A percentile compares a stretch with the other conserved stretches of the same genome.
These are phyloP conservation scores for Teunomyces funiuensis DNA, from an alignment of 805 yeast genomes.

Conservation along the genomic window DNA sequence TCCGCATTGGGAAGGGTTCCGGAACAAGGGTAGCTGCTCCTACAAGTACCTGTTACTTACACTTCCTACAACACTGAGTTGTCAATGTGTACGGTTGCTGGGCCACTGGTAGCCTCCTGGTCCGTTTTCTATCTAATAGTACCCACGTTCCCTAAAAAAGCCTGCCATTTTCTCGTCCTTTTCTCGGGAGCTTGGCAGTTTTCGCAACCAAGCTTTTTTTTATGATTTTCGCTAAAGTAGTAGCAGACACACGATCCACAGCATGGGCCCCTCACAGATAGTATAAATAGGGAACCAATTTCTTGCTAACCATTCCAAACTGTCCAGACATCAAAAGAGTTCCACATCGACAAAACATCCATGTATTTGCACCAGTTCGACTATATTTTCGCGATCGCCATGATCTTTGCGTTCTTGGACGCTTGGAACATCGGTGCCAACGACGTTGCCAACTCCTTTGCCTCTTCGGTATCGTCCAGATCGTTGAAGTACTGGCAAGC, in stretches of 20 bases:
- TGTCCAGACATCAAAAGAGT: too few relatives aligned
- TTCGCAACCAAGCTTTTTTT: constrained; percentile 6
- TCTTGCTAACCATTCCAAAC: too few relatives aligned
- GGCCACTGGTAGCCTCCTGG: not conserved
- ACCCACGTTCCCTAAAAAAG: constrained; percentile 4
- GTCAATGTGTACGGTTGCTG: not conserved
- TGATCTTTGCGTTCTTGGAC: constrained; percentile 72
- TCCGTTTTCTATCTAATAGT: not conserved
- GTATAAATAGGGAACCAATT: constrained; percentile 2
- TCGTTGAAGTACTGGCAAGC: constrained; percentile 74
- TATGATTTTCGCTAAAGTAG: not conserved
- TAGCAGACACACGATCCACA: not conserved
- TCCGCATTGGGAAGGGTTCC: not conserved
- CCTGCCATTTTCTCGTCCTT: constrained; percentile 4
- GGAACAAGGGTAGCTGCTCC: too few relatives aligned
- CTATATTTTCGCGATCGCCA: constrained; percentile 66
- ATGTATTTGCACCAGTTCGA: constrained; percentile 57
- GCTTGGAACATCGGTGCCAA: constrained; percentile 83
- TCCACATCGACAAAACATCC: too few relatives aligned
- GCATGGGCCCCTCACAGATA: not conserved
- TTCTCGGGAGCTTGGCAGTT: constrained; percentile 1
- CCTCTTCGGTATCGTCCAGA: constrained; percentile 72
- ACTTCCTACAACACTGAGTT: not conserved
- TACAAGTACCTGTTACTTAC: not conserved
- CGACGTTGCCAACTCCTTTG: constrained; percentile 79